Evolutionary conservation across 2,329 filamentous ascomycete genomes (phyloP).

Genomic region (Alternaria longipes): DNA sequence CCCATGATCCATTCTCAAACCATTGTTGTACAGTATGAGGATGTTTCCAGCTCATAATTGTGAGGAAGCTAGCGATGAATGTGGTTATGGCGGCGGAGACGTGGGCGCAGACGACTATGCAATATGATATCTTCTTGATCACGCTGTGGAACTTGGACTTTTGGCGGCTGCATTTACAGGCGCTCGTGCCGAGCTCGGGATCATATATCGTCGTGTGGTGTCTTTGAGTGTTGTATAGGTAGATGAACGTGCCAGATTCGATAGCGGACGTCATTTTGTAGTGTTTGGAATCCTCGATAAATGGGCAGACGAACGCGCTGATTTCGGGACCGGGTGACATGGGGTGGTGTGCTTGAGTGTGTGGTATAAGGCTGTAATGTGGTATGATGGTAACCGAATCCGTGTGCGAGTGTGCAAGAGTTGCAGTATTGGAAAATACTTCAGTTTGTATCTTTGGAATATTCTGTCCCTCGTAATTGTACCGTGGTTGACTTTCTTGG

Average conservation of each 20-base stretch:
- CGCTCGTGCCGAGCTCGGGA: not conserved
- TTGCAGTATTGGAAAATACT: not conserved
- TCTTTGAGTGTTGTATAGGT: not conserved
- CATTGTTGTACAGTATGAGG: not conserved
- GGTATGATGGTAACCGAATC: not conserved
- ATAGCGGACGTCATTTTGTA: not conserved
- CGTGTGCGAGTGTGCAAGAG: not conserved
- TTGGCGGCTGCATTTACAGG: not conserved
- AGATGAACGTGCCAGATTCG: not conserved
- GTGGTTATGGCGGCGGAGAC: not conserved
- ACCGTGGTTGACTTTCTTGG: not conserved
- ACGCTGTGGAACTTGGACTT: fast-evolving
- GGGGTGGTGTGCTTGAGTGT: not conserved
- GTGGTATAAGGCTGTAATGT: not conserved
- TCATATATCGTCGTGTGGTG: not conserved
- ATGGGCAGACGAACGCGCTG: not conserved
- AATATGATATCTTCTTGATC: not conserved
- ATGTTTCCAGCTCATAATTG: not conserved
- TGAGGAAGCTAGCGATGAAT: not conserved
- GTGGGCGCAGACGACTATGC: not conserved
- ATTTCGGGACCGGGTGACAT: not conserved
- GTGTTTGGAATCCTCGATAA: not conserved
- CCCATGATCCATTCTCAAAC: not conserved
- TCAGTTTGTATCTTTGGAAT: not conserved
- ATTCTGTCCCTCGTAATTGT: not conserved